Conservation (phyloP, 768 basidiomycete species). For the Tylopilus vinaceipallidus region DNA sequence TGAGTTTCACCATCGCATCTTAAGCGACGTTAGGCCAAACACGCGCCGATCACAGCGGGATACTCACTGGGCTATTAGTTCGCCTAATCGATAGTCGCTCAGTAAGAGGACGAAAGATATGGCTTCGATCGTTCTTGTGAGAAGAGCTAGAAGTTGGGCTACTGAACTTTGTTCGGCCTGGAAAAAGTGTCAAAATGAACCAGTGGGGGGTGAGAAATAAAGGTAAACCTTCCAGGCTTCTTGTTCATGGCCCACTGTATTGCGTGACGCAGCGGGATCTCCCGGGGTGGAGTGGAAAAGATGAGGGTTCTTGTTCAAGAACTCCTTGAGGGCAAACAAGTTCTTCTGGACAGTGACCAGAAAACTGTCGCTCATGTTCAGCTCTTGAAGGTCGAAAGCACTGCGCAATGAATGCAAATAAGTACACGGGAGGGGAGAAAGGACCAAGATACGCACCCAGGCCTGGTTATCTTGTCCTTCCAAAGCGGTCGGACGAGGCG, state of each 20-base stretch:
- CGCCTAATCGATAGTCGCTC: slow-evolving; percentile 86
- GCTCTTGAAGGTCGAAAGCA: slow-evolving; percentile 46
- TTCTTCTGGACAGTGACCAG: slow-evolving; percentile 79
- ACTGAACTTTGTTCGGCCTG: slow-evolving; percentile 83
- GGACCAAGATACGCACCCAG: slow-evolving; percentile 43
- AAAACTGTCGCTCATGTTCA: slow-evolving; percentile 59
- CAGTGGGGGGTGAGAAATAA: not conserved
- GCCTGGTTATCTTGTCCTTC: slow-evolving; percentile 73
- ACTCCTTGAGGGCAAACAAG: slow-evolving; percentile 69
- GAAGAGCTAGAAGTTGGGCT: slow-evolving; percentile 68
- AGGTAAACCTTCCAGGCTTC: slow-evolving; percentile 82
- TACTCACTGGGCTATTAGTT: slow-evolving; percentile 77
- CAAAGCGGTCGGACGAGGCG: slow-evolving; percentile 85
- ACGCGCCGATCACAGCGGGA: not conserved
- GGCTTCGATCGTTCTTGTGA: slow-evolving; percentile 88
- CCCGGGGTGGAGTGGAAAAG: slow-evolving; percentile 81
- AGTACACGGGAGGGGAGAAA: not conserved
- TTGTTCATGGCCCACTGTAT: slow-evolving; percentile 61
- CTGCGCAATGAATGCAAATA: slow-evolving; percentile 29
- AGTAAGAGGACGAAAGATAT: slow-evolving; percentile 91
- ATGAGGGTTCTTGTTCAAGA: slow-evolving; percentile 79
- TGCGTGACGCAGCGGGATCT: slow-evolving; percentile 57
- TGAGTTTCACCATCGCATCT: slow-evolving; percentile 78
- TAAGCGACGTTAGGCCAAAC: slow-evolving; percentile 6
- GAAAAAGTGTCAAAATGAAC: slow-evolving; percentile 12